Conservation (phyloP, 345 rosid species). For the Kandelia obovata region DNA sequence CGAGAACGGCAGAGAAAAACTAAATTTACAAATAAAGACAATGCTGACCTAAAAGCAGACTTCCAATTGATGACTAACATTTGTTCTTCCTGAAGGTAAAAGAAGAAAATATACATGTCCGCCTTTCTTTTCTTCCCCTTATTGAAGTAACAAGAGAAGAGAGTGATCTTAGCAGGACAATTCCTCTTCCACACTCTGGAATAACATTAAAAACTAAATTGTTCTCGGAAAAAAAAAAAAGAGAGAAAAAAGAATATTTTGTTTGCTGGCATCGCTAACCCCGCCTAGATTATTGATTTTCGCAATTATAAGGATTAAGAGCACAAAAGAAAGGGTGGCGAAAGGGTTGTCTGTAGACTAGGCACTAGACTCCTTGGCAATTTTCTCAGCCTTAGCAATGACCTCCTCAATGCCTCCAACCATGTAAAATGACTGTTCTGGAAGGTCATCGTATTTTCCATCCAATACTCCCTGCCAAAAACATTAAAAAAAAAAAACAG, state of each 20-base stretch:
- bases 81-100: neutral
- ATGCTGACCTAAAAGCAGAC: neutral
- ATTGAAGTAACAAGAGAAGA: slow-evolving; percentile 7
- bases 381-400: slow-evolving; percentile 79
- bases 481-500: neutral
- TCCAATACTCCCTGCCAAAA: slow-evolving; percentile 69
- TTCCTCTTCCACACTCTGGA: slow-evolving; percentile 21
- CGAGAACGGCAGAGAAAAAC: too few relatives aligned
- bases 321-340: slow-evolving; percentile 1
- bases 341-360: slow-evolving; percentile 13
- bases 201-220: slow-evolving; percentile 10
- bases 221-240: neutral
- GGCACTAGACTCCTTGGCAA: slow-evolving; percentile 61
- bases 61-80: neutral
- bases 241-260: slow-evolving; percentile 18
- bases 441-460: slow-evolving; percentile 75
- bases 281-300: slow-evolving; percentile 22
- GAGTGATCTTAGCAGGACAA: slow-evolving; percentile 9
- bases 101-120: slow-evolving; percentile 21
- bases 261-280: slow-evolving; percentile 17
- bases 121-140: slow-evolving; percentile 14
- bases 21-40: neutral
- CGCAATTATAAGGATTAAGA: slow-evolving; percentile 11
- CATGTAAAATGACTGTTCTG: slow-evolving; percentile 85
- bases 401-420: slow-evolving; percentile 87